phyloP scores from a whole-genome alignment of 768 basidiomycete species.

The Boletales sp. region DNA sequence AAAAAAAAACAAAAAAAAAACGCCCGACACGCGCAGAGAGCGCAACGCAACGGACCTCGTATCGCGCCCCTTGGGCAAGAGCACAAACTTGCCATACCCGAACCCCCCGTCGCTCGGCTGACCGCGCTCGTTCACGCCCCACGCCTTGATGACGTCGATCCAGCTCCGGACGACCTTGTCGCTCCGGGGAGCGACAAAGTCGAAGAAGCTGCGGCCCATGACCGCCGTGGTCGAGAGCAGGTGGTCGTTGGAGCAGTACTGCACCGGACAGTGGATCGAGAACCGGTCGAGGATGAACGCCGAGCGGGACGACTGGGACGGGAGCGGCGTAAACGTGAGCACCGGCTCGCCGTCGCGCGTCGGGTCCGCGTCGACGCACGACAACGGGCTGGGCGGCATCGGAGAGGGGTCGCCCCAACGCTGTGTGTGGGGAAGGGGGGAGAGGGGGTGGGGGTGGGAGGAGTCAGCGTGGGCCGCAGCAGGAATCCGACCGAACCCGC shows the following conservation, averaged over 20 bases:
- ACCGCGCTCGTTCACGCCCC: slow-evolving; percentile 82
- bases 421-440: slow-evolving; percentile 38
- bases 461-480: slow-evolving; percentile 1
- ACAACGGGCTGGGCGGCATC: slow-evolving; percentile 50
- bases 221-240: slow-evolving; percentile 56
- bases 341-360: slow-evolving; percentile 3
- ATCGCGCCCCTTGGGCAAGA: slow-evolving; percentile 58
- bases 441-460: too few relatives aligned
- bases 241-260: slow-evolving; percentile 73
- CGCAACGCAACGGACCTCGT: slow-evolving; percentile 36
- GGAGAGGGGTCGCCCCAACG: slow-evolving; percentile 70
- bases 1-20: slow-evolving; percentile 1
- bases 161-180: slow-evolving; percentile 66
- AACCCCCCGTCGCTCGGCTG: slow-evolving; percentile 84
- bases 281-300: slow-evolving; percentile 84
- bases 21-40: too few relatives aligned
- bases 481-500: slow-evolving; percentile 6
- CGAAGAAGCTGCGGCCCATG: slow-evolving; percentile 68
- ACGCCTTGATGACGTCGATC: slow-evolving; percentile 76
- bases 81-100: slow-evolving; percentile 69
- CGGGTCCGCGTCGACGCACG: slow-evolving; percentile 10
- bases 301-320: slow-evolving; percentile 68
- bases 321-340: slow-evolving; percentile 59
- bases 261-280: slow-evolving; percentile 56
- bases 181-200: slow-evolving; percentile 64